Conservation (phyloP, 176 grass and related monocot species). For the Canna indica region DNA sequence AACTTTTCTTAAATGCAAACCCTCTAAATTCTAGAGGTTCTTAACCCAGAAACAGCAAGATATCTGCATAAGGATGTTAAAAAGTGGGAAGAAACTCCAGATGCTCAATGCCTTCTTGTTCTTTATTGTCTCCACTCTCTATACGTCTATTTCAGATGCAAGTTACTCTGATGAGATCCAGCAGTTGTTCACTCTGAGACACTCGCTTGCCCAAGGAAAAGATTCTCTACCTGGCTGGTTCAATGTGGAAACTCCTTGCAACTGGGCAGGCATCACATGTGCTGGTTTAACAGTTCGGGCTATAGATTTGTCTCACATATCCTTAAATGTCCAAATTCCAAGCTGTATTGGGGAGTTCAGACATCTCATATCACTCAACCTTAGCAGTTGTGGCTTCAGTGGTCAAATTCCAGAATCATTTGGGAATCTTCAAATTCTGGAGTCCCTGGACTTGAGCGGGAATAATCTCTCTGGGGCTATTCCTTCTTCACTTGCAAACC, state of each 20-base stretch:
- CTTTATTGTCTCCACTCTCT: conserved; percentile 31
- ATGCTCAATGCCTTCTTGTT: conserved; percentile 23
- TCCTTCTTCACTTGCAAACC: conserved; percentile 42
- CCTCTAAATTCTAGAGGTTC: not conserved
- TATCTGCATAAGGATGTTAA: not conserved
- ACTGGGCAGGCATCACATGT: conserved; percentile 65
- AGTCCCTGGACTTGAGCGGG: conserved; percentile 56
- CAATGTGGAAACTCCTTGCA: conserved; percentile 67
- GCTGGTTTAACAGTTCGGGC: conserved; percentile 28
- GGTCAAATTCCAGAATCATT: conserved; percentile 50
- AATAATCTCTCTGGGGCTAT: conserved; percentile 55
- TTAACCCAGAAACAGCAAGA: not conserved
- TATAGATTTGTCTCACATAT: conserved; percentile 61
- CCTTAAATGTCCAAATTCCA: conserved; percentile 51
- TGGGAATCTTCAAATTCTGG: conserved; percentile 38
- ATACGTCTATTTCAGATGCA: conserved; percentile 18
- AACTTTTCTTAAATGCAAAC: conserved; percentile 26
- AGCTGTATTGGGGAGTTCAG: conserved; percentile 39
- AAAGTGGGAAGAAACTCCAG: conserved; percentile 21
- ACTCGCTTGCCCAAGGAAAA: conserved; percentile 42
- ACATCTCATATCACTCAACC: conserved; percentile 55
- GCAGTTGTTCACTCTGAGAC: conserved; percentile 46
- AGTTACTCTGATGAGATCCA: conserved; percentile 34
- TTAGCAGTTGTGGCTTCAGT: conserved; percentile 57
- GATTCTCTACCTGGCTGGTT: conserved; percentile 70